These are phyloP conservation scores for Lipomyces starkeyi DNA, from an alignment of 805 yeast genomes.

Conservation along the genomic window DNA sequence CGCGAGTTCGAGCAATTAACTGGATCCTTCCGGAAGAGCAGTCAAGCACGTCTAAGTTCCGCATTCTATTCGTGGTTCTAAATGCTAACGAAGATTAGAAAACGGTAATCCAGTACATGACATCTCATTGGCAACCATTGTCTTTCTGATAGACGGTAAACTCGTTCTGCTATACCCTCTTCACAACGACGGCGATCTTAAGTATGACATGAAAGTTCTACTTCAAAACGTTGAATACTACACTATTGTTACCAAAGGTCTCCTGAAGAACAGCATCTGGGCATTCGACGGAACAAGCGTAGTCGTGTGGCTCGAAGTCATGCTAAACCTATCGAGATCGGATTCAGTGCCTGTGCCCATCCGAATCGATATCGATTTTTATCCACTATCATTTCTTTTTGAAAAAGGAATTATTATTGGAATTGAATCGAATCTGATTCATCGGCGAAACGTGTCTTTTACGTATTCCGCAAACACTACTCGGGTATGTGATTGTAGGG, in stretches of 20 bases:
- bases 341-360: conserved; percentile 36
- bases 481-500: conserved; percentile 8
- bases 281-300: conserved; percentile 50
- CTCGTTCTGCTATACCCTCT: conserved; percentile 43
- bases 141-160: conserved; percentile 49
- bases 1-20: conserved; percentile 47
- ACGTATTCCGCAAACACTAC: conserved; percentile 41
- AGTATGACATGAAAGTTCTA: conserved; percentile 41
- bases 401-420: conserved; percentile 58
- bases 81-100: background rate
- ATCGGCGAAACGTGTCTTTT: conserved; percentile 46
- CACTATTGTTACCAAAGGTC: conserved; percentile 40
- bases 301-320: conserved; percentile 36
- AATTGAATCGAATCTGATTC: conserved; percentile 53
- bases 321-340: conserved; percentile 18
- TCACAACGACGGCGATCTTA: conserved; percentile 29
- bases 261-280: conserved; percentile 47
- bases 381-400: conserved; percentile 56
- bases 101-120: conserved; percentile 38
- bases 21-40: conserved; percentile 42
- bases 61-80: background rate
- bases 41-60: conserved; percentile 8
- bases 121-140: conserved; percentile 39
- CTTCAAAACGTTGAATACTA: conserved; percentile 49
- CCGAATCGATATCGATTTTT: conserved; percentile 51